Evolutionary conservation across 345 rosid genomes (phyloP).

Genomic region (Gossypium rotundifolium): DNA sequence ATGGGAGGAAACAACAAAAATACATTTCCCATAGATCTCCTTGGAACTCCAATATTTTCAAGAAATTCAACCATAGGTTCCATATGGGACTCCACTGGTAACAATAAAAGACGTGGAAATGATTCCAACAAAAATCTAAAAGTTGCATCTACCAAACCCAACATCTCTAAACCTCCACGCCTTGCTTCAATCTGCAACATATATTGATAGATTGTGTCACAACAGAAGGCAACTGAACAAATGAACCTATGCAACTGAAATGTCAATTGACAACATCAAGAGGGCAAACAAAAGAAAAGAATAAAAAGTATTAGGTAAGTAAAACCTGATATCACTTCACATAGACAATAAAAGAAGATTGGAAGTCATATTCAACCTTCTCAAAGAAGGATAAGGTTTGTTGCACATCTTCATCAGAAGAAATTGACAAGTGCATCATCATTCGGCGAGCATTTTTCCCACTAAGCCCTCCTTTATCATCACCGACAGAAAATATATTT

Average conservation of each 20-base stretch:
- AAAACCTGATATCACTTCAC: background rate
- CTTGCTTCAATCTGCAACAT: constrained; percentile 77
- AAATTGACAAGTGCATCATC: constrained; percentile 71
- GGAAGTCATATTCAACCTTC: constrained; percentile 42
- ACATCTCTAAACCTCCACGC: constrained; percentile 78
- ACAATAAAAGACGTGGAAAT: constrained; percentile 68
- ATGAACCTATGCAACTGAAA: constrained; percentile 1
- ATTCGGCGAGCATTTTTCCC: constrained; percentile 60
- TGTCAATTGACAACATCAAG: background rate
- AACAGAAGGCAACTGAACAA: background rate
- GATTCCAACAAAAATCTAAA: constrained; percentile 68
- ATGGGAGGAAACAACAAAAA: constrained; percentile 72
- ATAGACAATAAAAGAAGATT: background rate
- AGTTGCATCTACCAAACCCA: constrained; percentile 50
- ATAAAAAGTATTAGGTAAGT: background rate
- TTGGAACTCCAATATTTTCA: constrained; percentile 46
- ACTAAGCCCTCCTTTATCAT: constrained; percentile 32
- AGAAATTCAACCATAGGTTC: constrained; percentile 52
- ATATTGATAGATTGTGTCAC: constrained; percentile 13
- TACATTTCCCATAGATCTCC: constrained; percentile 30
- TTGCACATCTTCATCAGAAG: constrained; percentile 80
- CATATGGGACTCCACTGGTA: constrained; percentile 54
- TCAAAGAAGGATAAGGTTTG: constrained; percentile 82
- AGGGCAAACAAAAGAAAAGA: background rate
- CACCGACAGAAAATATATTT: constrained; percentile 68